These are phyloP conservation scores for Amanita jacksonii DNA, from an alignment of 768 basidiomycete species.

Conservation along the genomic window DNA sequence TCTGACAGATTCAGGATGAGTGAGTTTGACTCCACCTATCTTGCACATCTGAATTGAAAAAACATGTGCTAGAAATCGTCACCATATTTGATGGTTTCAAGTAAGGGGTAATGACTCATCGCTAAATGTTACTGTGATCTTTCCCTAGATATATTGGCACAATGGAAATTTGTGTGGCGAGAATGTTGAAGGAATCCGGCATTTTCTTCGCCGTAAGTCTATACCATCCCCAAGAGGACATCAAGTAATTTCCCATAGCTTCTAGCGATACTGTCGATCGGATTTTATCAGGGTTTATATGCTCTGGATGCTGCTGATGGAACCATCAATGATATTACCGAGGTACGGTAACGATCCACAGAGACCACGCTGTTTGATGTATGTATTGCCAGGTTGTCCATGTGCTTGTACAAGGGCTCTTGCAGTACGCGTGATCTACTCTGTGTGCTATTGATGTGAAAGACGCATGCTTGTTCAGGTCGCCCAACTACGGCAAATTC, in stretches of 20 bases:
- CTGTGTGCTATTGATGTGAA: slow-evolving; percentile 2
- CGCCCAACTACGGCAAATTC: slow-evolving; percentile 61
- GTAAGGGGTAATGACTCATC: slow-evolving; percentile 26
- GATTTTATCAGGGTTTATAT: slow-evolving; percentile 81
- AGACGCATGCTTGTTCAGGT: slow-evolving; percentile 22
- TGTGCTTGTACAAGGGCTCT: slow-evolving; percentile 65
- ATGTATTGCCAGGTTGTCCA: slow-evolving; percentile 47
- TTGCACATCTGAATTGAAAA: background rate
- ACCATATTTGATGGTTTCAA: slow-evolving; percentile 79
- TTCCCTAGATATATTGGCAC: slow-evolving; percentile 68
- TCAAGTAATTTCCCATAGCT: slow-evolving; percentile 34
- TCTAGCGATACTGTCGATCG: slow-evolving; percentile 71
- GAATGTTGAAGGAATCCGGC: slow-evolving; percentile 90
- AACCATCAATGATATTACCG: slow-evolving; percentile 38
- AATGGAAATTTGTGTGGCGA: slow-evolving; percentile 87
- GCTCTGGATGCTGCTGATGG: slow-evolving; percentile 92
- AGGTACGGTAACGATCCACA: slow-evolving; percentile 26
- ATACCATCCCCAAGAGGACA: slow-evolving; percentile 1
- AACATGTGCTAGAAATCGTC: slow-evolving; percentile 45
- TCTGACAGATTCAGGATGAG: slow-evolving; percentile 56
- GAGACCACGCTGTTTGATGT: slow-evolving; percentile 6
- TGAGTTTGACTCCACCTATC: slow-evolving; percentile 26
- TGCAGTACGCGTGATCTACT: slow-evolving; percentile 45
- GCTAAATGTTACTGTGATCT: background rate
- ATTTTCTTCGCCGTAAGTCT: slow-evolving; percentile 81